Evolutionary conservation across 1,284 basidiomycete genomes (phyloP), one percentile per base, ranked within the genome.

Genomic region (Tylopilus orsonianus): DNA sequence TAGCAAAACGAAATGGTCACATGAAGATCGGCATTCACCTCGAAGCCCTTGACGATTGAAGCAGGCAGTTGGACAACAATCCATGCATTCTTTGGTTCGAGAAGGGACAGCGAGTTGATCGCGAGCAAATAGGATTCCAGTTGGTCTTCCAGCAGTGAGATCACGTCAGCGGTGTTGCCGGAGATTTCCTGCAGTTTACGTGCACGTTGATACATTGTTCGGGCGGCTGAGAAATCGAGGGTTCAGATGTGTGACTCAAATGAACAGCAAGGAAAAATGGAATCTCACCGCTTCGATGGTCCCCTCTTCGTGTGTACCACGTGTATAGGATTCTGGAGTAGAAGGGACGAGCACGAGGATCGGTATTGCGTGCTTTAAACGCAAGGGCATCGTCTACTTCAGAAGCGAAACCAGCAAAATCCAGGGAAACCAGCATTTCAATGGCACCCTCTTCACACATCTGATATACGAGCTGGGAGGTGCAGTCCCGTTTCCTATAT

Each of bases 261-360:
- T 46, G 44, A 49, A 24, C 50, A 34, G 29, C 19, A 43, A 42
- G 22, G 41, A 63, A 60, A n/a, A 41, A 29, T 41, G 44, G 41
- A 54, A 44, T 71, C 80, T 67, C 61, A 93, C 93, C 93, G 62
- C 83, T 91, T 44, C 90, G 81, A 71, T 93, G 93, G 65, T 97
- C 92, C 27, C 90, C 90, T 66, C 90, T 77, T 44, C 80, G 78
- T 54, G 88, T 82, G 67, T 93, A 88, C 90, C 94, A 99, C 41
- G 93, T 87, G 72, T 98, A 97, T n/a, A 99, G 72, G 49, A 99
- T 90, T 57, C 85, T 81, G 42, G 93, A 90, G 74, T 97, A 99
- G 64, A 87, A 88, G 0, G 95, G 95, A 36, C 77, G 79, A 35
- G 85, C 74, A 44, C 91, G 80, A 38, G 96, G 93, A 71, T 98